These are phyloP conservation scores for Xylaria sp. DNA, from an alignment of 2,329 filamentous ascomycete species.

Conservation along the genomic window DNA sequence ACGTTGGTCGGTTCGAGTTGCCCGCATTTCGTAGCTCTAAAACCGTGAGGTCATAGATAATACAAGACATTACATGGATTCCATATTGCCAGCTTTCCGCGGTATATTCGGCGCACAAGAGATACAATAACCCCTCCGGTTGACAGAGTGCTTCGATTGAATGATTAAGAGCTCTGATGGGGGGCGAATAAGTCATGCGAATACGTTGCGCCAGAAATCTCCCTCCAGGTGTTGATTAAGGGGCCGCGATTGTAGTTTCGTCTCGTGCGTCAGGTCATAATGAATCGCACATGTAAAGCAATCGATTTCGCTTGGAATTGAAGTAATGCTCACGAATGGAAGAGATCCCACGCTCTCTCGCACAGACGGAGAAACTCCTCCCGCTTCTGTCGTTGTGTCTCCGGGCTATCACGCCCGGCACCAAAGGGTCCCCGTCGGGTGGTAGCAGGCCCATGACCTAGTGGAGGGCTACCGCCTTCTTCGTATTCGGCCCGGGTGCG, in stretches of 20 bases:
- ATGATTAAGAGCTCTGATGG: not conserved
- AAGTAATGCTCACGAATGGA: constrained; percentile 77
- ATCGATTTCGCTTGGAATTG: constrained; percentile 33
- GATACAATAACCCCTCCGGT: constrained; percentile 7
- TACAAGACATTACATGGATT: constrained; percentile 41
- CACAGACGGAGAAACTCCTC: constrained; percentile 91
- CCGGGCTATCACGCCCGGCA: constrained; percentile 83
- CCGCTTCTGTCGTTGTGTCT: constrained; percentile 85
- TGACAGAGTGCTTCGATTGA: constrained; percentile 15
- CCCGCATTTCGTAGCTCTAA: constrained; percentile 18
- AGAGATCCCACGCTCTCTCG: constrained; percentile 93
- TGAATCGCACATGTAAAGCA: constrained; percentile 44
- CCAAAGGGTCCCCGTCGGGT: constrained; percentile 77
- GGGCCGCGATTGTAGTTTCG: constrained; percentile 28
- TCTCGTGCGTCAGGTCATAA: constrained; percentile 41
- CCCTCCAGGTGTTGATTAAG: constrained; percentile 9
- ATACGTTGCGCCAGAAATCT: constrained; percentile 9
- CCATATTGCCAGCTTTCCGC: constrained; percentile 10
- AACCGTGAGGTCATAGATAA: constrained; percentile 27
- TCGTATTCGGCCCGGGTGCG: constrained; percentile 92
- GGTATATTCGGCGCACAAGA: constrained; percentile 3
- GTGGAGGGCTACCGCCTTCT: constrained; percentile 83
- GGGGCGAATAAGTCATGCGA: not conserved
- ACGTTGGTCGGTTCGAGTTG: constrained; percentile 6
- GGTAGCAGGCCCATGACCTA: constrained; percentile 76